Conservation (phyloP, 371 early-diverging fungal genomes). For the Haplosporangium sp. region DNA sequence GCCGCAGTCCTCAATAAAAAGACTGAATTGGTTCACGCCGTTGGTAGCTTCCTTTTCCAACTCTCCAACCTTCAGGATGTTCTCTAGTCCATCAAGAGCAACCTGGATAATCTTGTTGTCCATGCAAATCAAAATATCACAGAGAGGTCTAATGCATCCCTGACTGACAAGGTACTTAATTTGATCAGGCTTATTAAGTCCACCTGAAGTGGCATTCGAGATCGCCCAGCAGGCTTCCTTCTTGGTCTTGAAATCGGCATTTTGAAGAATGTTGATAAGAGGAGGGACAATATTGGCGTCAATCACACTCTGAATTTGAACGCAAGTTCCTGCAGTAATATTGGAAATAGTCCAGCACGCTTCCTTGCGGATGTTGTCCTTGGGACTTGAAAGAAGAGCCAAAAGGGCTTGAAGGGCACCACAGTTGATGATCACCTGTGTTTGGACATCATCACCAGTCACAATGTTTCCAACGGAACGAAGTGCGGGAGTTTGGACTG, state of each 20-base stretch:
- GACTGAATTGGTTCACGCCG: conserved; percentile 86
- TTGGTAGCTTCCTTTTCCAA: conserved; percentile 65
- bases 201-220: conserved; percentile 97
- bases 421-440: conserved; percentile 95
- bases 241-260: conserved; percentile 97
- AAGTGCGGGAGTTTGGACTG: conserved; percentile 98
- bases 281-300: conserved; percentile 96
- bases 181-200: conserved; percentile 91
- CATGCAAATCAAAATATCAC: conserved; percentile 90
- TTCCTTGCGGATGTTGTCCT: conserved; percentile 98
- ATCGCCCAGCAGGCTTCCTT: conserved; percentile 99
- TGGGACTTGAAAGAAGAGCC: conserved; percentile 84
- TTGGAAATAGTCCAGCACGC: conserved; percentile 99
- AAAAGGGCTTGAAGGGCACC: conserved; percentile 90
- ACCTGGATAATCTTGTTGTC: conserved; percentile 97
- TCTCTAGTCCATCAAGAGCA: conserved; percentile 96
- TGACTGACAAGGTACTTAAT: conserved; percentile 90
- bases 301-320: conserved; percentile 96
- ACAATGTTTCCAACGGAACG: conserved; percentile 99
- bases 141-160: conserved; percentile 95
- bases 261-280: conserved; percentile 88
- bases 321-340: conserved; percentile 97
- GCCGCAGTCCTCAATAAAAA: conserved; percentile 90
- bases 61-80: conserved; percentile 98
- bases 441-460: conserved; percentile 98